phyloP scores from a whole-genome alignment of 345 rosid genomes.

The Excoecaria cochinchinensis region DNA sequence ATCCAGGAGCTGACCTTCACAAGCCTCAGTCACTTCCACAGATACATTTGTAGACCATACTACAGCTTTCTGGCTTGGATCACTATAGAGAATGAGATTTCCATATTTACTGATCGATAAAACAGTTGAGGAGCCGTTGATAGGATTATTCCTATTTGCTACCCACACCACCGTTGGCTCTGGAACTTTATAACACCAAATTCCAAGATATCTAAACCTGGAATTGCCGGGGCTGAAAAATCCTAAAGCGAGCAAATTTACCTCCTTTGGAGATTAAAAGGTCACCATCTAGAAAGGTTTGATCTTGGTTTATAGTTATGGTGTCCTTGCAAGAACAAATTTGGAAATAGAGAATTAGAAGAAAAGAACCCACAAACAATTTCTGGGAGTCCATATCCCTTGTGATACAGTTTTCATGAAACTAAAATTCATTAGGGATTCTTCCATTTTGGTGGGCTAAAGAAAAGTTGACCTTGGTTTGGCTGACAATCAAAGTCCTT shows the following conservation, averaged over 20 bases:
- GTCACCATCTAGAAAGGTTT: slow-evolving; percentile 13
- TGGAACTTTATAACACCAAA: neutral
- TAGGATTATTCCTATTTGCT: neutral
- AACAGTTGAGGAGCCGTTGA: neutral
- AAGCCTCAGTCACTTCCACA: neutral
- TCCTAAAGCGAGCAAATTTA: neutral
- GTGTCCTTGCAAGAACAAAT: neutral
- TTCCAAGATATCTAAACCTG: neutral
- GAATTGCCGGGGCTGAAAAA: neutral
- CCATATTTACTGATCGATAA: neutral
- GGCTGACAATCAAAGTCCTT: too few species aligned
- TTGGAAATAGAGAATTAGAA: neutral
- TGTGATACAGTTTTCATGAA: too few species aligned
- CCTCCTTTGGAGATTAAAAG: slow-evolving; percentile 11
- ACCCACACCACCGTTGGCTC: neutral
- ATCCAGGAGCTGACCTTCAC: slow-evolving; percentile 9
- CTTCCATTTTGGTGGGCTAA: too few species aligned
- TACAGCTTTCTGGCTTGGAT: neutral
- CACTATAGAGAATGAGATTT: neutral
- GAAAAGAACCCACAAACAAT: neutral
- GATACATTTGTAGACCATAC: slow-evolving; percentile 6
- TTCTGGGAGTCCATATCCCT: neutral
- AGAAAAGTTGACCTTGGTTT: too few species aligned
- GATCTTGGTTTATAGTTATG: neutral
- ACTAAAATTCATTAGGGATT: too few species aligned